Evolutionary conservation across 306 rosid genomes (phyloP), one percentile per base, ranked within the genome.

Genomic region (Medicago arabica): DNA sequence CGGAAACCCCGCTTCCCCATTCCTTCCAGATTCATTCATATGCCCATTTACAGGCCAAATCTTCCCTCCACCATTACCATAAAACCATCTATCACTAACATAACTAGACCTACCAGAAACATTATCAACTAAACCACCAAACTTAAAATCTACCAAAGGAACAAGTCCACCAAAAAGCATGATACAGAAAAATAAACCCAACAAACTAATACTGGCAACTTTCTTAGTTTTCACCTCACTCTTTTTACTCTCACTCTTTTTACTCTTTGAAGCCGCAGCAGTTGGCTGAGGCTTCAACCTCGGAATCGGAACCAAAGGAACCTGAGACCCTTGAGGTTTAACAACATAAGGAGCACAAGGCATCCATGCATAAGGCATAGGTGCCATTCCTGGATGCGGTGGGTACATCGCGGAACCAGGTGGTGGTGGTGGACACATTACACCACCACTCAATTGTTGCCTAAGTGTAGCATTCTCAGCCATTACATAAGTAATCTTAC

Each of bases 261-360:
- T 95, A 17, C 79, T 92, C 86, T 81, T 96, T 1, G 92, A 51
- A 2, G 85, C 83, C 0, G 93, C 44, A 36, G 40, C 82, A 0
- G 91, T 82, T 60, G 79, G 91, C 75, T 83, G 93, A 67, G 99
- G 71, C 89, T 89, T 90, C 84, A 92, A 82, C 69, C 93, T 87
- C 2, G 99, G 99, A 82, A 96, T 96, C 0, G 99, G 99, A 9
- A 96, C 92, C 88, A 92, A 74, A 49, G 96, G 99, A 69, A 88
- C 88, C 77, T 89, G 96, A 79, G 97, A 90, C 19, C 99, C 98
- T 75, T 87, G 96, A 12, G 89, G 87, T 62, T 89, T 92, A 31
- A 91, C 77, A 71, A 90, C 89, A 81, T 90, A 96, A 0, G 99
- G 93, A 15, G 96, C 75, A 36, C 77, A 90, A 0, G 97, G 91